Base-by-base conservation (phyloP, 768 basidiomycete species). In the Kwoniella sp. region DNA sequence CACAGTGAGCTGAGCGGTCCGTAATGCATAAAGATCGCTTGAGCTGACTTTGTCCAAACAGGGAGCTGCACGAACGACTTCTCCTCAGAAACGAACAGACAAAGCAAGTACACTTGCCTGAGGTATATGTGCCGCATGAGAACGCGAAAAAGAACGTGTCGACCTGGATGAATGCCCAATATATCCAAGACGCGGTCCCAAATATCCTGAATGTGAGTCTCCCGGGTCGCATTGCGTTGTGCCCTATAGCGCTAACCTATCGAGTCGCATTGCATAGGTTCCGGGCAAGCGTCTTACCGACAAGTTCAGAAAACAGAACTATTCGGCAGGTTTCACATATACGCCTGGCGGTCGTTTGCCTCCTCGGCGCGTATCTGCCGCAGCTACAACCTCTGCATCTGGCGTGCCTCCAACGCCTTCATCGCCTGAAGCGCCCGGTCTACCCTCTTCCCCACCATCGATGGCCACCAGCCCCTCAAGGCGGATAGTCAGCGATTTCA, bases 271-370 rank as follows among this genome's bases (percentile, higher is more conserved):
- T 37, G 26, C 20, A 51, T 77, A 96, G 93, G 90, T 96, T 53
- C 87, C 89, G 55, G 92, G 92, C n/a, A 91, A 92, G 47, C 90
- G 95, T 2, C 95, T 97, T 83, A 97, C 95, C 22, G 94, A 98
- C 71, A 94, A 95, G 80, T 98, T 97, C 80, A 86, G 94, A 28
- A 86, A 88, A 71, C 87, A 79, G 15, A 79, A 81, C 48, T 81
- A 80, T 65, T 58, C 66, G 29, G 61, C 71, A 77, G 85, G 23
- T 80, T 86, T 62, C 82, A 84, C 34, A 23, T 83, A 85, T 20
- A 87, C 86, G 66, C 77, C 83, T 12, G 82, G 85, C 20, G 84
- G 86, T 31, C 86, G 87, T 61, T 69, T 72, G 2, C 79, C 84
- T 7, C 85, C 84, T 30, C 83, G 84, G 68, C 82, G 61, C 8